Conservation (phyloP, 2,329 filamentous ascomycete species). For the Alternaria dauci region DNA sequence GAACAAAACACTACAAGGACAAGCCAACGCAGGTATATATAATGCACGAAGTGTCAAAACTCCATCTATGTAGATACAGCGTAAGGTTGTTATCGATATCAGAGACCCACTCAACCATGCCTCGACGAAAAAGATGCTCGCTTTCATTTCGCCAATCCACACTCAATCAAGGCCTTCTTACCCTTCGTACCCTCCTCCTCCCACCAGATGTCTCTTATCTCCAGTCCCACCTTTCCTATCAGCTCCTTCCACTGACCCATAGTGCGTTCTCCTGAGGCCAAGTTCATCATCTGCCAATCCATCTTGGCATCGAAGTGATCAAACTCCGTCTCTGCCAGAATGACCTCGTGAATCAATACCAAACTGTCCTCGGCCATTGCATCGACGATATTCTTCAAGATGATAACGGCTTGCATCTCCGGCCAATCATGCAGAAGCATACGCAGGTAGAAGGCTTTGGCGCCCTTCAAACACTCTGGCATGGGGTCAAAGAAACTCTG, state of each 20-base stretch:
- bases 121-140: background rate
- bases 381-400: slow-evolving; percentile 38
- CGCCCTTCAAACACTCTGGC: slow-evolving; percentile 21
- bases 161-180: slow-evolving; percentile 1
- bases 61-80: slow-evolving; percentile 19
- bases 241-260: slow-evolving; percentile 51
- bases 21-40: slow-evolving; percentile 22
- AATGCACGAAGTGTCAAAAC: slow-evolving; percentile 26
- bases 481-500: slow-evolving; percentile 32
- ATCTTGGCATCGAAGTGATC: slow-evolving; percentile 42
- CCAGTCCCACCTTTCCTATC: slow-evolving; percentile 46
- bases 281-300: slow-evolving; percentile 56
- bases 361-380: slow-evolving; percentile 46
- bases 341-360: slow-evolving; percentile 56
- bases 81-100: slow-evolving; percentile 19
- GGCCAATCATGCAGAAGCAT: slow-evolving; percentile 55
- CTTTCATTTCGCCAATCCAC: background rate
- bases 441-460: slow-evolving; percentile 42
- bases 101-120: background rate
- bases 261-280: slow-evolving; percentile 51
- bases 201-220: slow-evolving; percentile 48
- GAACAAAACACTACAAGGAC: slow-evolving; percentile 3
- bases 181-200: slow-evolving; percentile 16
- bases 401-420: slow-evolving; percentile 41
- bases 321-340: slow-evolving; percentile 49